Conservation (phyloP, 106 monocot species). For the Apostasia ramifera region DNA sequence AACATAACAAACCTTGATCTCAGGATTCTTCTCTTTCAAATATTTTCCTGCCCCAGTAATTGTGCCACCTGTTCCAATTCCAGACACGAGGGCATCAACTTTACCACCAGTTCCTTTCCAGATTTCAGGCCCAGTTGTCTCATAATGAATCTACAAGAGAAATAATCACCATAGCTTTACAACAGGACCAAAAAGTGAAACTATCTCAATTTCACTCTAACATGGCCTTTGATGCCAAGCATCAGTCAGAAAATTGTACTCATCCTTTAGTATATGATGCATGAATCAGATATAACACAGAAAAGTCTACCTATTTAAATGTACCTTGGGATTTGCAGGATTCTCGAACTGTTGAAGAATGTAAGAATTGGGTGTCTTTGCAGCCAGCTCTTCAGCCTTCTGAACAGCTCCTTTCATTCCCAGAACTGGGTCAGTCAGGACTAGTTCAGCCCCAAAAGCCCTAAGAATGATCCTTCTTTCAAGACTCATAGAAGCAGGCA, state of each 20-base stretch:
- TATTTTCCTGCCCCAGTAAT: constrained; percentile 58
- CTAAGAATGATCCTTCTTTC: constrained; percentile 70
- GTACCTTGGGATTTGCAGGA: constrained; percentile 53
- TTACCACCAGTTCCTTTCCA: constrained; percentile 54
- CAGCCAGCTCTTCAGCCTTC: constrained; percentile 53
- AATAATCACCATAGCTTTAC: too few species aligned
- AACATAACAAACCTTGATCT: constrained; percentile 32
- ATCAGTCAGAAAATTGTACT: too few species aligned
- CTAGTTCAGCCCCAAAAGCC: constrained; percentile 50
- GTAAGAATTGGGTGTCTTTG: constrained; percentile 45
- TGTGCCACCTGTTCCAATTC: constrained; percentile 43
- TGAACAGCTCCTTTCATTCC: constrained; percentile 54
- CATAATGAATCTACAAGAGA: constrained; percentile 44
- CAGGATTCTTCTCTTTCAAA: constrained; percentile 62
- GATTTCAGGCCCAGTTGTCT: constrained; percentile 66
- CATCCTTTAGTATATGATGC: too few species aligned
- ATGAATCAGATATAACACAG: too few species aligned
- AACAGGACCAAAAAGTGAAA: neutral
- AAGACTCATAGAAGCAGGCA: constrained; percentile 77
- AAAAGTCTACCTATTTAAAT: neutral
- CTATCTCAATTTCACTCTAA: neutral
- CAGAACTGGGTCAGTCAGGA: constrained; percentile 37
- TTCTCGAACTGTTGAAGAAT: constrained; percentile 66
- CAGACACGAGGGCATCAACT: constrained; percentile 43
- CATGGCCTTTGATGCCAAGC: neutral